Evolutionary conservation across 257 asterid species (phyloP), one percentile per base, ranked within the genome.

Genomic region (Fraxinus cuspidata): DNA sequence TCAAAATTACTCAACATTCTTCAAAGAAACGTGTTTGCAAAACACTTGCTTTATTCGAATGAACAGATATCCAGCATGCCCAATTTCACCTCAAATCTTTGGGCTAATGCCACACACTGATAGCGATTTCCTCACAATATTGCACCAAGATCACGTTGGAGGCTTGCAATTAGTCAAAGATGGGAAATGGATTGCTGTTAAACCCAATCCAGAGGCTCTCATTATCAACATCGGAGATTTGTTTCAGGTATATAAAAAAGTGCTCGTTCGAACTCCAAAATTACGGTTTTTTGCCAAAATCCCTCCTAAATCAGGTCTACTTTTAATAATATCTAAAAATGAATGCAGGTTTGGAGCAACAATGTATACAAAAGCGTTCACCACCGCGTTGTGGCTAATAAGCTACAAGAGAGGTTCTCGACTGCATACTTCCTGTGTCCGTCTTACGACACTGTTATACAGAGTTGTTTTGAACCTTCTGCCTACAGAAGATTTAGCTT

Each of bases 31-130:
- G 34, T 92, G 97, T 63, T 31, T 81, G 70, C 81, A 88, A 1
- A 80, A 56, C 76, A 90, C 90, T 35, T 88, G 97, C 78, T 92
- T 90, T 60, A 86, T 94, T 19, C 91, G 97, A 15, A 72, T 94
- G 91, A 94, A 94, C 84, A 80, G 97, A 70, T 94, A 94, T 60
- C 97, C 94, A 12, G 47, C 88, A 3, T 94, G 98, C 37, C 92
- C 90, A 3, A 69, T 80, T 0, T 67, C 92, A 78, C 85, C 88
- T 38, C 83, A 80, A 10, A 76, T 88, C 72, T 80, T 82, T 19
- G 98, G 98, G 2, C 70, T 92, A 73, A 83, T 84, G 84, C 92
- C 98, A 28, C 98, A 94, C 68, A 91, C 98, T 1, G 98, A 94
- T 72, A 91, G 94, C 73, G 94, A 89, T 70, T 92, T 94, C 85